phyloP scores from a whole-genome alignment of 108 stramenopile species.

The Pseudonitzschia multiseries region DNA sequence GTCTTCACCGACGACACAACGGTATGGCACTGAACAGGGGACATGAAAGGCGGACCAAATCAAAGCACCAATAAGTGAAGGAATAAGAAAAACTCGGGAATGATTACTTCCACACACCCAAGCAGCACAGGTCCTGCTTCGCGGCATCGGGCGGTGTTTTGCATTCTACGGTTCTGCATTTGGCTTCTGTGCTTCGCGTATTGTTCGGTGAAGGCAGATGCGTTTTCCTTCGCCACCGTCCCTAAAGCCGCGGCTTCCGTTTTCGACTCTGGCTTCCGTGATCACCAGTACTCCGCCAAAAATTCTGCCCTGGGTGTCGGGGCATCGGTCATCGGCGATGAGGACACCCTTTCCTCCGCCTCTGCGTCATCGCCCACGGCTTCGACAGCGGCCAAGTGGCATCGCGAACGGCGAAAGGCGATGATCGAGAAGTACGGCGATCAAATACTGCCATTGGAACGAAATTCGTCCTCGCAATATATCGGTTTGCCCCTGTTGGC shows the following conservation, averaged over 20 bases:
- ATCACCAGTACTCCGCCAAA: background rate
- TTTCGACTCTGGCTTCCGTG: background rate
- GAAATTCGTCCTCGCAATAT: conserved; percentile 45
- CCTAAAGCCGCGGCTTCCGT: background rate
- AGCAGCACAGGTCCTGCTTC: background rate
- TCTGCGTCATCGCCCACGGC: conserved; percentile 22
- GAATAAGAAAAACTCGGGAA: background rate
- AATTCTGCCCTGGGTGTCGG: background rate
- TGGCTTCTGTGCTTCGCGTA: background rate
- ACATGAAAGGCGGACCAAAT: background rate
- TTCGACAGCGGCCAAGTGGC: conserved; percentile 62
- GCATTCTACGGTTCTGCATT: background rate
- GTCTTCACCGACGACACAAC: too few relatives aligned
- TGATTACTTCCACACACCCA: background rate
- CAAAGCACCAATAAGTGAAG: too few relatives aligned
- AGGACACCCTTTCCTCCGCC: conserved; percentile 2
- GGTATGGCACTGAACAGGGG: background rate
- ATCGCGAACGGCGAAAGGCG: conserved; percentile 54
- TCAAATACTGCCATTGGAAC: conserved; percentile 51
- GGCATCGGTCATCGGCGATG: background rate
- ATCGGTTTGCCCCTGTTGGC: conserved; percentile 57
- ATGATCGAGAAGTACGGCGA: conserved; percentile 66
- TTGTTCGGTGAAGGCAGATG: background rate
- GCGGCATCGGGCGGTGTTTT: background rate
- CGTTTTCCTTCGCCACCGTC: background rate